Conservation (phyloP, 805 yeast species). For the Pichia eremophila region DNA sequence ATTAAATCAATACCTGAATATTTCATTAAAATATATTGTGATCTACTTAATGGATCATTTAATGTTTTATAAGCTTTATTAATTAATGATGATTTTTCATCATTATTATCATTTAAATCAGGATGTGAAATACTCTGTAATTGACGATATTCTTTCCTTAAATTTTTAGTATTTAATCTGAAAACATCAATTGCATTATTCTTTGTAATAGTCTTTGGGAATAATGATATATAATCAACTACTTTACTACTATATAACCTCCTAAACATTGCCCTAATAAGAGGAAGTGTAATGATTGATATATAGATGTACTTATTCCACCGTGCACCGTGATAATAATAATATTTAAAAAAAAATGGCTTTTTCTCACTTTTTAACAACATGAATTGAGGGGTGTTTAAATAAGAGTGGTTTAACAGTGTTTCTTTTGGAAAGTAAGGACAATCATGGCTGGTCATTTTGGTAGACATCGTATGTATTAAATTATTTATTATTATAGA, state of each 20-base stretch:
- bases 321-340: no score
- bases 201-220: slow-evolving; percentile 65
- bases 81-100: slow-evolving; percentile 31
- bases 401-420: no score
- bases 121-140: slow-evolving; percentile 79
- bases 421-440: background rate
- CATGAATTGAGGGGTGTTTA: no score
- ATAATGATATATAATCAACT: slow-evolving; percentile 45
- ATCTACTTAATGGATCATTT: slow-evolving; percentile 59
- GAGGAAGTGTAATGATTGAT: no score
- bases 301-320: no score
- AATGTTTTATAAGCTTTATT: slow-evolving; percentile 74
- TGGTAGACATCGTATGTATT: slow-evolving; percentile 26
- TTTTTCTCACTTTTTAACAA: no score
- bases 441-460: slow-evolving; percentile 23
- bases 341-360: no score
- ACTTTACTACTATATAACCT: background rate
- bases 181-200: slow-evolving; percentile 35
- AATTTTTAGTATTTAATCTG: slow-evolving; percentile 39
- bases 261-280: background rate
- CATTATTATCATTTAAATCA: slow-evolving; percentile 35
- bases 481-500: no score
- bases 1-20: slow-evolving; percentile 44
- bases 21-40: slow-evolving; percentile 45
- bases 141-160: slow-evolving; percentile 66